Base-by-base conservation (phyloP, 148 eudicot species). In the Vaccinium vitisidaea region DNA sequence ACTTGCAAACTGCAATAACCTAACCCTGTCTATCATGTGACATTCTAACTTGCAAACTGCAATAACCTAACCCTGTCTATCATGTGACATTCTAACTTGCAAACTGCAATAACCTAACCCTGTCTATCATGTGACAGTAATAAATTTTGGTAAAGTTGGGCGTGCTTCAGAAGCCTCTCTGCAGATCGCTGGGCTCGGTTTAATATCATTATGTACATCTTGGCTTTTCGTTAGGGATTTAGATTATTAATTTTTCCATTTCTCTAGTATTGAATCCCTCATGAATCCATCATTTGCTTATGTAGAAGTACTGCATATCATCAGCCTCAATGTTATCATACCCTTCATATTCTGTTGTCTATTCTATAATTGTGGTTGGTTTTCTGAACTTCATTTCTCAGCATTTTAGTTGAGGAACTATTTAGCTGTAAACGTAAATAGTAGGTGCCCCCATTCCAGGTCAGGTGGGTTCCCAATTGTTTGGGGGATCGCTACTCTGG, bases 41-140 rank as follows among this genome's bases (percentile, higher is more conserved):
- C 77, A 15, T 82, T 39, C 65, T 18, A 65, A 71, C 63, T 67
- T 50, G 77, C 49, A 69, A 27, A 48, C 77, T 82, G 77, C 63
- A 25, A 43, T 82, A 15, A 18, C 54, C 30, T 65, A 4, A 8
- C 14, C 25, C 10, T 8, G 16, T n/a, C n/a, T n/a, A n/a, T n/a
- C n/a, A n/a, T n/a, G n/a, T n/a, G n/a, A n/a, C n/a, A n/a, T n/a
- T n/a, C n/a, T n/a, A n/a, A n/a, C n/a, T n/a, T n/a, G n/a, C n/a
- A n/a, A n/a, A n/a, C n/a, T n/a, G n/a, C n/a, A 25, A 39, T 82
- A 15, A 18, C 54, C 27, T 65, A 4, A 8, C 14, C 25, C 18
- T 8, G 16, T 1, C 7, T 49, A 49, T 30, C 61, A 27, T 32
- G 49, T 6, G 3, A 61, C 43, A 25, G 74, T 13, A 69, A 65